phyloP scores from a whole-genome alignment of 148 eudicot species.

The Cornus controversa region DNA sequence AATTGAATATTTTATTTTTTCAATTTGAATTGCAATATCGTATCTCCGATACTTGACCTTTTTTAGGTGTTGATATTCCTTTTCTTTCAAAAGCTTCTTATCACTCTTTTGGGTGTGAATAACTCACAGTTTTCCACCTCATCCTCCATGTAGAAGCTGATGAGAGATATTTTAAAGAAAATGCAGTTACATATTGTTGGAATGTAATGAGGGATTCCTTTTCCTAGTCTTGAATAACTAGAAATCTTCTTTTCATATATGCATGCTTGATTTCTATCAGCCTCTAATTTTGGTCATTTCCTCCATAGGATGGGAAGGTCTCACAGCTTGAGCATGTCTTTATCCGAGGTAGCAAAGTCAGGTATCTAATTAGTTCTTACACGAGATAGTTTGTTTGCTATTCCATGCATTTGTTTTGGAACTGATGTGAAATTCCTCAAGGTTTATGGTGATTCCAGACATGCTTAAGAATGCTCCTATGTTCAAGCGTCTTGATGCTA shows the following conservation, averaged over 20 bases:
- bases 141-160: neutral
- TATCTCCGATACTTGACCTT: neutral
- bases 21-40: too few species aligned
- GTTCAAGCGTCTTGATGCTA: constrained; percentile 95
- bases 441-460: constrained; percentile 98
- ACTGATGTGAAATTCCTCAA: constrained; percentile 20
- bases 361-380: constrained; percentile 30
- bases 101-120: neutral
- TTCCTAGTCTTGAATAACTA: neutral
- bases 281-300: constrained; percentile 4
- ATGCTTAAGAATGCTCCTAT: constrained; percentile 99
- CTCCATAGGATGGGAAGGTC: constrained; percentile 83
- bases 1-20: too few species aligned
- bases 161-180: neutral
- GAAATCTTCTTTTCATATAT: neutral
- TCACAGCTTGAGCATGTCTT: constrained; percentile 97
- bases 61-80: neutral
- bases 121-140: neutral
- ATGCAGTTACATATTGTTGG: neutral
- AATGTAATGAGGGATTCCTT: neutral
- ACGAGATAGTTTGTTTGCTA: neutral
- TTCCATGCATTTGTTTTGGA: neutral
- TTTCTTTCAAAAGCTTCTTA: too few species aligned
- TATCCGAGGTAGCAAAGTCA: constrained; percentile 96
- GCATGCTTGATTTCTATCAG: neutral